phyloP scores from a whole-genome alignment of 805 yeast species.

The Cyberlindnera sargentensis region DNA sequence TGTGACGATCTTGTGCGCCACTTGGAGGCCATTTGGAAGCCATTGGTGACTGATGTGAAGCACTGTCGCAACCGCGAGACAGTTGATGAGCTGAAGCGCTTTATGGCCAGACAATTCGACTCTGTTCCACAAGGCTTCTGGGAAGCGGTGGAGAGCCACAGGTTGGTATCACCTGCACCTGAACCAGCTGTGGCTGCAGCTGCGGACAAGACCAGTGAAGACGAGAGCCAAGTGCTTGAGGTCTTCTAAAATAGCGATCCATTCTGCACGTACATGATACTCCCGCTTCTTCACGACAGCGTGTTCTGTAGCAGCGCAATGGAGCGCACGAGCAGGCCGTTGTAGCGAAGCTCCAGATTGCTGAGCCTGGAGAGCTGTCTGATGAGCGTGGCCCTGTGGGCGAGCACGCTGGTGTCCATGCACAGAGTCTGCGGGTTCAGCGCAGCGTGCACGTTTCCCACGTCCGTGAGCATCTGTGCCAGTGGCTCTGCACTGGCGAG shows the following conservation, averaged over 20 bases:
- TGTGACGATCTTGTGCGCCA: not conserved
- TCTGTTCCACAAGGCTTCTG: not conserved
- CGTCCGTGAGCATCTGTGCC: not conserved
- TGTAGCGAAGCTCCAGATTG: conserved; percentile 15
- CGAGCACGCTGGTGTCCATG: not conserved
- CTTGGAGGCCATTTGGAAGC: not conserved
- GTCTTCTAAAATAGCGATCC: too few species aligned
- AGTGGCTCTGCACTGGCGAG: not conserved
- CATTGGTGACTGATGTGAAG: not conserved
- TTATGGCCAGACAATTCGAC: not conserved
- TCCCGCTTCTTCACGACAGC: not conserved
- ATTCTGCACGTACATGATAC: too few species aligned
- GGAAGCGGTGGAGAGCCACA: not conserved
- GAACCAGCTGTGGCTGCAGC: too few species aligned
- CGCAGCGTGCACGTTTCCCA: not conserved
- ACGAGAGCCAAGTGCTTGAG: too few species aligned
- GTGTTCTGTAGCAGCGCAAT: conserved; percentile 19
- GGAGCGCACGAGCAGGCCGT: conserved; percentile 17
- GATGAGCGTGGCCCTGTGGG: not conserved
- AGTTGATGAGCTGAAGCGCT: not conserved
- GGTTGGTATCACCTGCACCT: too few species aligned
- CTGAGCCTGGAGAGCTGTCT: conserved; percentile 3
- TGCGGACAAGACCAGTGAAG: too few species aligned
- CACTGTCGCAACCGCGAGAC: not conserved
- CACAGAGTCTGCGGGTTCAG: not conserved